Conservation (phyloP, 768 basidiomycete genomes). For the Xerocomus potaroensis region DNA sequence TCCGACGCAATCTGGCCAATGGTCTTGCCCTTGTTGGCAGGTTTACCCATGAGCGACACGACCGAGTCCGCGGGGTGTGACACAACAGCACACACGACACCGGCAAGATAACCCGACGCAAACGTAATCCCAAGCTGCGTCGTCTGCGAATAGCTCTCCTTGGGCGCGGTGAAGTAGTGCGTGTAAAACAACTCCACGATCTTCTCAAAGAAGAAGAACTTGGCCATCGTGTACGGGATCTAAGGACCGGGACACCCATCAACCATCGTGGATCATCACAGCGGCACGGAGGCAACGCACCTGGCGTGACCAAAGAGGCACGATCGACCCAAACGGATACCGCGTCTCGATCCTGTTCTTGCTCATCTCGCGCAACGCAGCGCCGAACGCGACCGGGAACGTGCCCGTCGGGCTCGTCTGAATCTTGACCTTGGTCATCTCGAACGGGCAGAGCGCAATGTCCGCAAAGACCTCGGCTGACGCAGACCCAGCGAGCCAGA, state of each 20-base stretch:
- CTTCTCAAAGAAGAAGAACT: conserved; percentile 95
- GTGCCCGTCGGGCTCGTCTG: conserved; percentile 73
- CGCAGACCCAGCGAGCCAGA: conserved; percentile 93
- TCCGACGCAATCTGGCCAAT: conserved; percentile 68
- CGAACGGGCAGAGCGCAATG: conserved; percentile 91
- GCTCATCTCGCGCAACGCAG: conserved; percentile 70
- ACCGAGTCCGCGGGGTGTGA: conserved; percentile 95
- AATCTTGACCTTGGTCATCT: conserved; percentile 92
- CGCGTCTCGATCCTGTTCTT: conserved; percentile 65
- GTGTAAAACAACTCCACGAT: conserved; percentile 86
- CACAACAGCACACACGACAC: conserved; percentile 93
- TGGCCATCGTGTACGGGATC: conserved; percentile 94
- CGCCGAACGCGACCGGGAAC: conserved; percentile 72
- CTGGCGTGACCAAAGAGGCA: conserved; percentile 82
- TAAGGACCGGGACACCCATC: neutral
- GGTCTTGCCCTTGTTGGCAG: conserved; percentile 76
- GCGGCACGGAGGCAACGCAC: neutral
- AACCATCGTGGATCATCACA: neutral
- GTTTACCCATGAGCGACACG: conserved; percentile 92
- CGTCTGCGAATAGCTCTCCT: conserved; percentile 71
- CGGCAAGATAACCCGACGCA: conserved; percentile 88
- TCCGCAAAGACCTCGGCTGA: conserved; percentile 96
- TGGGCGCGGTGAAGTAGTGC: conserved; percentile 76
- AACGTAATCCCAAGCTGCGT: conserved; percentile 90
- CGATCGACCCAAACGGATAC: conserved; percentile 81